Evolutionary conservation across 192 early-diverging fungal species (phyloP).

Genomic region (Nowakowskiella sp.): DNA sequence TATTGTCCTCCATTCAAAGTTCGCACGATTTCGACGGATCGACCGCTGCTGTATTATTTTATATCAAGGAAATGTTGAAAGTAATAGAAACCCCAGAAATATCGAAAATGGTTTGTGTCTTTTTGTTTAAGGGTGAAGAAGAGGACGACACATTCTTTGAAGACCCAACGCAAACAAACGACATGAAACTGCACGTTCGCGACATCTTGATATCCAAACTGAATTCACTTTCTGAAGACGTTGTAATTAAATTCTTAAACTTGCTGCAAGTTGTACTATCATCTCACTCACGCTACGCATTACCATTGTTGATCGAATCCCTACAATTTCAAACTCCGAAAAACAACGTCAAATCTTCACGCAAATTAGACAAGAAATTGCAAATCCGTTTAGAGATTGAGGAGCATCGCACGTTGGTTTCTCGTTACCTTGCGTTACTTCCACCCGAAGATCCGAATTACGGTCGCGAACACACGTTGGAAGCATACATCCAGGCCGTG

Average conservation of each 20-base stretch:
- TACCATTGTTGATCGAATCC: slow-evolving; percentile 64
- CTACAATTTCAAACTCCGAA: slow-evolving; percentile 14
- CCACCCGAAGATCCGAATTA: slow-evolving; percentile 14
- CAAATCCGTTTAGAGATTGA: slow-evolving; percentile 14
- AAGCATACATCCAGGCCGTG: neutral
- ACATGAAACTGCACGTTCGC: slow-evolving; percentile 27
- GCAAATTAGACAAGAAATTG: slow-evolving; percentile 8
- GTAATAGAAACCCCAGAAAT: slow-evolving; percentile 66
- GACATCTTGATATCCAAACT: slow-evolving; percentile 79
- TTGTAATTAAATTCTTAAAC: slow-evolving; percentile 76
- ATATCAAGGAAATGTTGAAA: slow-evolving; percentile 76
- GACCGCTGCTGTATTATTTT: slow-evolving; percentile 80
- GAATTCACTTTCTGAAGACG: slow-evolving; percentile 75
- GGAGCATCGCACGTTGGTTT: slow-evolving; percentile 22
- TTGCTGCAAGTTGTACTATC: slow-evolving; percentile 66
- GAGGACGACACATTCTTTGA: slow-evolving; percentile 16
- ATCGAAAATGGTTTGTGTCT: slow-evolving; percentile 63
- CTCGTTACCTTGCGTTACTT: slow-evolving; percentile 32
- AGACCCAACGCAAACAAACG: neutral
- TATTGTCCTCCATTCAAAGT: slow-evolving; percentile 76
- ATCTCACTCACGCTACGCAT: slow-evolving; percentile 67
- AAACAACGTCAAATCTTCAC: neutral
- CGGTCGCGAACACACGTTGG: neutral
- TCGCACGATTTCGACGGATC: slow-evolving; percentile 89
- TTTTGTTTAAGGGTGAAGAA: slow-evolving; percentile 65